Conservation (phyloP, 805 yeast species). For the Wickerhamiella australiensis region DNA sequence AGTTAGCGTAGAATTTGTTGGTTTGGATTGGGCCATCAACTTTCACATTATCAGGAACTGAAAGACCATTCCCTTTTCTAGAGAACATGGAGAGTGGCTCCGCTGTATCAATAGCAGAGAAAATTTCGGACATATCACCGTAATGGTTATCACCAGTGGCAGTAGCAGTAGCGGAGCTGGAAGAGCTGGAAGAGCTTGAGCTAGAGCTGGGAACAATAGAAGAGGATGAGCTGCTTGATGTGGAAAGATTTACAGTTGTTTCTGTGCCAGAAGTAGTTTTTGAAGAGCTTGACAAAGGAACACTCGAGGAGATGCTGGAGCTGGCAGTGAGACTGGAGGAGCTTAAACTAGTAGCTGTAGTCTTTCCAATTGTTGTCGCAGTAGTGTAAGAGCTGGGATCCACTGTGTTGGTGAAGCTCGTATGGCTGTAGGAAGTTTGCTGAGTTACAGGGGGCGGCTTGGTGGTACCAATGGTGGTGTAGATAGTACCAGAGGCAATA, state of each 20-base stretch:
- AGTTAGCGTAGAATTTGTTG: slow-evolving; percentile 63
- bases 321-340: neutral
- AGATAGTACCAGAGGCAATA: slow-evolving; percentile 25
- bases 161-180: slow-evolving; percentile 16
- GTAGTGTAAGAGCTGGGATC: slow-evolving; percentile 27
- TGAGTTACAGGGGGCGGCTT: slow-evolving; percentile 28
- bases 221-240: slow-evolving; percentile 1
- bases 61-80: slow-evolving; percentile 35
- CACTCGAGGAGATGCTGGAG: slow-evolving; percentile 5
- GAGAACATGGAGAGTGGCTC: slow-evolving; percentile 39
- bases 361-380: slow-evolving; percentile 13
- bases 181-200: slow-evolving; percentile 4
- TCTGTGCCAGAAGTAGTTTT: slow-evolving; percentile 2
- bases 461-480: slow-evolving; percentile 26
- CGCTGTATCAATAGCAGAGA: slow-evolving; percentile 36
- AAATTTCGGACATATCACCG: slow-evolving; percentile 33
- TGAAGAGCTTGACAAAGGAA: no score
- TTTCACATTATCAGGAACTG: slow-evolving; percentile 38
- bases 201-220: neutral
- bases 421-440: slow-evolving; percentile 24
- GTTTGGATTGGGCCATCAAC: slow-evolving; percentile 46
- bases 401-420: slow-evolving; percentile 24
- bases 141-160: slow-evolving; percentile 21
- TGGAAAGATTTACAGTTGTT: neutral
- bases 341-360: slow-evolving; percentile 2